Evolutionary conservation across 2,329 filamentous ascomycete species (phyloP), one percentile per base, ranked within the genome.

Genomic region (Leptosphaerulina australis): DNA sequence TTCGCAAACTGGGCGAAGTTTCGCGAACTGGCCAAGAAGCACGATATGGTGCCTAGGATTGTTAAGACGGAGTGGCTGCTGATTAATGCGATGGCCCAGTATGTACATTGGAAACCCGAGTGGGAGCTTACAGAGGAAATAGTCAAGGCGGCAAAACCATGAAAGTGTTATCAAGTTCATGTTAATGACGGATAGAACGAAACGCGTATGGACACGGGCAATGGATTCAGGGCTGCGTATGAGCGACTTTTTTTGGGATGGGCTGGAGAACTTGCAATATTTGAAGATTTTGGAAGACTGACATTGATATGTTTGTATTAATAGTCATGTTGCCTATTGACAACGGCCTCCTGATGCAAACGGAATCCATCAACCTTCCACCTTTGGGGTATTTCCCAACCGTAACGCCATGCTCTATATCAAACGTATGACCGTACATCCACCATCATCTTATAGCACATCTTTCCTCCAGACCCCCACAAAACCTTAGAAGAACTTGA

Each of bases 51-150:
- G 59, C 87, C 92, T 2, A 81, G 88, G 44, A 86, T 99, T 30
- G 91, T 97, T 18, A 83, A 83, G 36, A 83, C 88, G 2, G 92
- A 99, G 68, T 99, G 94, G 94, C 72, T 99, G 63, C 77, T 99
- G 49, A 88, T 92, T 66, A 86, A 91, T 52, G 90, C 91, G 4
- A 93, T 99, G 89, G 85, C 84, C 63, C 94, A 99, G 74, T 81
- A 91, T 72, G 77, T 94, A 36, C 68, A 72, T 55, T 73, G 64
- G 63, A 58, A 69, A 29, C 39, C 55, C 2, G 53, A 67, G 21
- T 73, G 69, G 69, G 69, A 71, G 55, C 47, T 73, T 20, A 65
- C 45, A 18, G 69, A 73, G 51, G 67, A 71, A 21, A 49, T 53
- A 48, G 60, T 69, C 24, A 64, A 66, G 44, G 58, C 60, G 44